phyloP scores from a whole-genome alignment of 257 asterid species.

The Rauvolfia tetraphylla region DNA sequence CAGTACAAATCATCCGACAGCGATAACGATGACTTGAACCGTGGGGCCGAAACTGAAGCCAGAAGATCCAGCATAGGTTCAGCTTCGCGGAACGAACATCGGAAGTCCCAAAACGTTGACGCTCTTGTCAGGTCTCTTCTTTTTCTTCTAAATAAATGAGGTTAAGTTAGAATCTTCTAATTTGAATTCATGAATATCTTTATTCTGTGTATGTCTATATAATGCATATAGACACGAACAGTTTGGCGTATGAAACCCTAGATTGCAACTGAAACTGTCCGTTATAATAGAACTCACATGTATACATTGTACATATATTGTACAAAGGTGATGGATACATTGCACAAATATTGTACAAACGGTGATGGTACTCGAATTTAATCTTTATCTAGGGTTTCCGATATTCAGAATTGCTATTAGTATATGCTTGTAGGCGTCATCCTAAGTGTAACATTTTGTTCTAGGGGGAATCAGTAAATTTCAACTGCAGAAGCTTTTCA shows the following conservation, averaged over 20 bases:
- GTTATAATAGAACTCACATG: not conserved
- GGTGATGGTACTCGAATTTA: no score
- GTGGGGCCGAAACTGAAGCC: conserved; percentile 16
- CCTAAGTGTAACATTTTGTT: not conserved
- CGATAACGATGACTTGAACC: conserved; percentile 30
- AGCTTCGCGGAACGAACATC: conserved; percentile 36
- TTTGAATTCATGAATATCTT: not conserved
- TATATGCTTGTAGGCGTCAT: not conserved
- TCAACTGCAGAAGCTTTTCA: not conserved
- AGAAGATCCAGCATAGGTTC: conserved; percentile 28
- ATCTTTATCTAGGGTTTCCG: not conserved
- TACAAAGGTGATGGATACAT: no score
- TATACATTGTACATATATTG: not conserved
- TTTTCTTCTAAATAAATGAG: not conserved
- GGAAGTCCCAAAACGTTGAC: conserved; percentile 60
- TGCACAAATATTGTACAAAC: not conserved
- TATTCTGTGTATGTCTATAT: not conserved
- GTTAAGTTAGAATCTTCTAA: not conserved
- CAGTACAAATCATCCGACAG: conserved; percentile 33
- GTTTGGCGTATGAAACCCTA: not conserved
- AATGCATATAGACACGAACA: not conserved
- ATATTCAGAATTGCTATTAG: not conserved
- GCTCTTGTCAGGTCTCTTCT: conserved; percentile 64
- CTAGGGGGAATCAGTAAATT: not conserved
- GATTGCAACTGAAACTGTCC: not conserved